Evolutionary conservation across 129 eudicot species (phyloP).

Genomic region (Lactuca sativa): DNA sequence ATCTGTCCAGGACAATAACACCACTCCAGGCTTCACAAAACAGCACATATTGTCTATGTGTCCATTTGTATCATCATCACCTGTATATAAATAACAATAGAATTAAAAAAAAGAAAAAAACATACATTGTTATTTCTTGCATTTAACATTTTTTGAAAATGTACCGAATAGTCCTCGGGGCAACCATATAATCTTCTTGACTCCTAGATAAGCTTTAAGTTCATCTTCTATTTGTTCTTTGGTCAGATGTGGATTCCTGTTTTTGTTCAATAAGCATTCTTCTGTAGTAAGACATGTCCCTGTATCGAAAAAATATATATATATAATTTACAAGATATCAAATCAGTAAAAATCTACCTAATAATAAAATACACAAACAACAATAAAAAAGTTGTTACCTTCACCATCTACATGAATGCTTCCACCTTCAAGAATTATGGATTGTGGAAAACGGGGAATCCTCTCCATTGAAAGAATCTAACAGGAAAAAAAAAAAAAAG

Average conservation of each 20-base stretch:
- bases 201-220: conserved; percentile 83
- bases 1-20: conserved; percentile 86
- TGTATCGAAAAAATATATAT: conserved; percentile 30
- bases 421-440: conserved; percentile 94
- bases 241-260: conserved; percentile 81
- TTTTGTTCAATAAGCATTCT: conserved; percentile 90
- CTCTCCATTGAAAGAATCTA: conserved; percentile 74
- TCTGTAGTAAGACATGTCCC: conserved; percentile 98
- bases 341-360: neutral
- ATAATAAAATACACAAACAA: neutral
- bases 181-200: conserved; percentile 80
- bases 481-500: neutral
- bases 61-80: conserved; percentile 96
- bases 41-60: conserved; percentile 97
- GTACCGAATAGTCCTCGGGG: conserved; percentile 87
- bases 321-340: conserved; percentile 5
- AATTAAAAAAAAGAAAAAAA: neutral
- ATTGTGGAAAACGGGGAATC: conserved; percentile 72
- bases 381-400: conserved; percentile 41
- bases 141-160: neutral
- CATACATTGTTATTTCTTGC: no score
- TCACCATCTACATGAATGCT: conserved; percentile 98
- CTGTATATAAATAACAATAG: conserved; percentile 33
- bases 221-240: conserved; percentile 77
- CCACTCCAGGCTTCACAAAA: conserved; percentile 88